Conservation (phyloP, 1,139 yeast genomes). For the Kluyveromyces marxianus region DNA sequence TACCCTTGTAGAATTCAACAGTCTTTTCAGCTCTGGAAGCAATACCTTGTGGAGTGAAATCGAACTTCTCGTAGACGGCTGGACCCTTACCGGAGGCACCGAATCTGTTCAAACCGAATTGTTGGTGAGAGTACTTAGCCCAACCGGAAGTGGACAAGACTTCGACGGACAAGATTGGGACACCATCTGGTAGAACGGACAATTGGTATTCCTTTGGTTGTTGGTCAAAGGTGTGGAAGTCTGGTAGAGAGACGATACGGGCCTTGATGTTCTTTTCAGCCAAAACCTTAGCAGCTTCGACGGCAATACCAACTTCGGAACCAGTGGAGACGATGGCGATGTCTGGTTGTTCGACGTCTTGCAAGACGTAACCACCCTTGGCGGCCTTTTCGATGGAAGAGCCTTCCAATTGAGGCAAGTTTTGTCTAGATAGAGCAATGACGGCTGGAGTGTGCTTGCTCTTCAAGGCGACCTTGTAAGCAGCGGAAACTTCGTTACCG, state of each 20-base stretch:
- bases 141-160: conserved; percentile 90
- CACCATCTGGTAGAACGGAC: conserved; percentile 88
- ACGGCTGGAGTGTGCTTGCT: conserved; percentile 74
- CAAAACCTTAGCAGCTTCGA: conserved; percentile 72
- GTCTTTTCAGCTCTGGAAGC: conserved; percentile 81
- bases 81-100: conserved; percentile 95
- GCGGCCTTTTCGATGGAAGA: conserved; percentile 85
- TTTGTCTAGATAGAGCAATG: conserved; percentile 93
- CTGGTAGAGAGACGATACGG: conserved; percentile 87
- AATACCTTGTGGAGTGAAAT: conserved; percentile 89
- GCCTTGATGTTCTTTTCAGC: conserved; percentile 64
- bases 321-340: conserved; percentile 86
- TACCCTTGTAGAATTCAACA: conserved; percentile 77
- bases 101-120: conserved; percentile 90
- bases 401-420: conserved; percentile 93
- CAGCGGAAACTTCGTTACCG: conserved; percentile 98
- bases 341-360: conserved; percentile 57
- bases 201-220: conserved; percentile 76
- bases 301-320: conserved; percentile 83
- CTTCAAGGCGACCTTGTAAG: conserved; percentile 75
- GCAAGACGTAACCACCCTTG: conserved; percentile 90
- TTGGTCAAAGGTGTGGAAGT: conserved; percentile 80
- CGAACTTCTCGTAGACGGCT: conserved; percentile 78
- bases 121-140: conserved; percentile 94
- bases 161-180: conserved; percentile 91